These are phyloP conservation scores for Phyllosticta citriasiana DNA, from an alignment of 2,329 filamentous ascomycete species.

Conservation along the genomic window DNA sequence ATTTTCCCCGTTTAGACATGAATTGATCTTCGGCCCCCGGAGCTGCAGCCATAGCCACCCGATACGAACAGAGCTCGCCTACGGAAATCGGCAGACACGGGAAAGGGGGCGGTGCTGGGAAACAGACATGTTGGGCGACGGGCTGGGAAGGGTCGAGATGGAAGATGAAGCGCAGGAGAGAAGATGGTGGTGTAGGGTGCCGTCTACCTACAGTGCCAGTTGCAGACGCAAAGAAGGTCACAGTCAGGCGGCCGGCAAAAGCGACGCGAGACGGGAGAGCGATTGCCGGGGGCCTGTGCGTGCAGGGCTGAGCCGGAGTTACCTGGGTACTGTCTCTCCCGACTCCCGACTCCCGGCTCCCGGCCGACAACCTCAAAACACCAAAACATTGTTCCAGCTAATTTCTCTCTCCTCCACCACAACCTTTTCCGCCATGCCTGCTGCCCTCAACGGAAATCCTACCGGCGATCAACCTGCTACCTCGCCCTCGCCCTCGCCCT, in stretches of 20 bases:
- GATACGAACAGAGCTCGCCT: background rate
- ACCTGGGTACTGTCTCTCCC: too few relatives aligned
- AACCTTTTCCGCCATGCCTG: conserved; percentile 17
- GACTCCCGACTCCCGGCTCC: background rate
- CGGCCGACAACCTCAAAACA: background rate
- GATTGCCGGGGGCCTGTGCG: background rate
- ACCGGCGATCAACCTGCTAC: conserved; percentile 6
- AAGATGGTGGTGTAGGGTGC: too few relatives aligned
- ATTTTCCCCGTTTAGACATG: background rate
- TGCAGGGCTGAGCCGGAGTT: background rate
- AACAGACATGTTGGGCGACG: background rate
- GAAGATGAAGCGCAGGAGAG: too few relatives aligned
- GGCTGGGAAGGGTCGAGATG: too few relatives aligned
- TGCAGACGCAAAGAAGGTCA: too few relatives aligned
- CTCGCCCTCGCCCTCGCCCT: conserved; percentile 32
- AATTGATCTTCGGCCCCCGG: background rate
- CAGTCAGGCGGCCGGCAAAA: too few relatives aligned
- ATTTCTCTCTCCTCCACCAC: background rate
- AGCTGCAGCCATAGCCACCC: background rate
- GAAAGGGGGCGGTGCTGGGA: background rate
- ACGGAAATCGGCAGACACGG: background rate
- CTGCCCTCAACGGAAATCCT: conserved; percentile 14
- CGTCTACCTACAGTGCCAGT: too few relatives aligned
- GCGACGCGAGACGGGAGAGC: too few relatives aligned
- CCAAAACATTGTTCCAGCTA: background rate